Conservation (phyloP, 805 yeast genomes). For the Metschnikowia kofuensis region DNA sequence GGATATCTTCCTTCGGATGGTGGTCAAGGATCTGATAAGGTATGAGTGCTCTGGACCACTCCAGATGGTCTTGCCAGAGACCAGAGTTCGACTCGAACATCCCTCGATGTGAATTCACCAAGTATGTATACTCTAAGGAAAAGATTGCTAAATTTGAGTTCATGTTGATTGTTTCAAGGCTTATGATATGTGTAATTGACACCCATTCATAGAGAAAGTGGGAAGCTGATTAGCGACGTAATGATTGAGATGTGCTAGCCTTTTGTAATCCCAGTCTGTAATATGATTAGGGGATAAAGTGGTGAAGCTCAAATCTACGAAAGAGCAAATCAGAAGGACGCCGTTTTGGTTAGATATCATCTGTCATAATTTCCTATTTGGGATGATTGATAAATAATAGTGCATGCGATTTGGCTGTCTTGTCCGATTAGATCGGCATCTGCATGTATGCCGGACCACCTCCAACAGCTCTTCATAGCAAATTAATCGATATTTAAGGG, state of each 20-base stretch:
- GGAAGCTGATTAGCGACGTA: no score
- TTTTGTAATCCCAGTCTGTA: no score
- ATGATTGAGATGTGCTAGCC: no score
- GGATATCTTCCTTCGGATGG: conserved; percentile 9
- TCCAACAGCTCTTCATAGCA: no score
- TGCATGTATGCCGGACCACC: not conserved
- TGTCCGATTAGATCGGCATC: no score
- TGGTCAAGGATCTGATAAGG: conserved; percentile 13
- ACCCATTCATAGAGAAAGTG: no score
- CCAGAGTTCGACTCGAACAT: conserved; percentile 31
- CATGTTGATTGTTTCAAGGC: conserved; percentile 2
- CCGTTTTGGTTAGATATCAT: not conserved
- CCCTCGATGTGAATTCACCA: conserved; percentile 19
- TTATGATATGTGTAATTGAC: not conserved
- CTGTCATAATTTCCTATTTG: conserved; percentile 1
- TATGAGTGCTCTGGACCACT: conserved; percentile 15
- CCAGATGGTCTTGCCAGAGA: conserved; percentile 28
- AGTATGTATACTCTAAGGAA: conserved; percentile 28
- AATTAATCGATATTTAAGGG: no score
- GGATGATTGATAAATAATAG: conserved; percentile 3
- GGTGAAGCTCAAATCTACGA: no score
- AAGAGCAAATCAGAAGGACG: no score
- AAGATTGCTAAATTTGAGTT: conserved; percentile 22
- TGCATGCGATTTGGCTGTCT: conserved; percentile 7
- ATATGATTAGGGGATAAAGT: not conserved